Evolutionary conservation across 768 basidiomycete species (phyloP).

Genomic region (Aureoboletus auriporus): DNA sequence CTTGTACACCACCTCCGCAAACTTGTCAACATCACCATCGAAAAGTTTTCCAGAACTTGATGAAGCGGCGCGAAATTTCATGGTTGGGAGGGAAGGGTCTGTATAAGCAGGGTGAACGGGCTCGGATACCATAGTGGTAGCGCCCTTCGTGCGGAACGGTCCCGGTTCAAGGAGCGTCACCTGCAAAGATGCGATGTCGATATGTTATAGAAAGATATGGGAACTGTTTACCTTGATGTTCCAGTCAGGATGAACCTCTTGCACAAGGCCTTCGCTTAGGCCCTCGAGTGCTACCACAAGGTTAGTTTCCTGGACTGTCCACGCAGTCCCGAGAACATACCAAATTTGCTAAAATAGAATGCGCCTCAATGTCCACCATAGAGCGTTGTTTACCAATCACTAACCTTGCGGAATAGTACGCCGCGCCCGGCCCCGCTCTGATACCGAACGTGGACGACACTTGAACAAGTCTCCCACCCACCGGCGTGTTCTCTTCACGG

Average conservation of each 20-base stretch:
- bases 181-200: not conserved
- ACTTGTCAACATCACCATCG: slow-evolving; percentile 14
- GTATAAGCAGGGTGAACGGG: slow-evolving; percentile 17
- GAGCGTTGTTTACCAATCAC: not conserved
- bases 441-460: slow-evolving; percentile 32
- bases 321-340: not conserved
- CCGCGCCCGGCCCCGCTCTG: slow-evolving; percentile 2
- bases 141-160: not conserved
- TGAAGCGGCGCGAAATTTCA: not conserved
- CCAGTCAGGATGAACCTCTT: slow-evolving; percentile 19
- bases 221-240: slow-evolving; percentile 14
- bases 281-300: slow-evolving; percentile 8
- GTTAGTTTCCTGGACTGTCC: not conserved
- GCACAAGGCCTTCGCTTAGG: slow-evolving; percentile 10
- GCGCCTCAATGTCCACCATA: not conserved
- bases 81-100: slow-evolving; percentile 2
- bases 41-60: not conserved
- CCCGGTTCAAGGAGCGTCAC: slow-evolving; percentile 3
- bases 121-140: not conserved
- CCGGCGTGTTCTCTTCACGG: slow-evolving; percentile 27
- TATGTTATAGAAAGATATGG: too few species aligned
- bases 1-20: slow-evolving; percentile 11
- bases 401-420: slow-evolving; percentile 24
- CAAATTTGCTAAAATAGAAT: slow-evolving; percentile 11
- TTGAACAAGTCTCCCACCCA: slow-evolving; percentile 37